phyloP scores from a whole-genome alignment of 2,329 filamentous ascomycete species.

The Cordyceps pruinosa region DNA sequence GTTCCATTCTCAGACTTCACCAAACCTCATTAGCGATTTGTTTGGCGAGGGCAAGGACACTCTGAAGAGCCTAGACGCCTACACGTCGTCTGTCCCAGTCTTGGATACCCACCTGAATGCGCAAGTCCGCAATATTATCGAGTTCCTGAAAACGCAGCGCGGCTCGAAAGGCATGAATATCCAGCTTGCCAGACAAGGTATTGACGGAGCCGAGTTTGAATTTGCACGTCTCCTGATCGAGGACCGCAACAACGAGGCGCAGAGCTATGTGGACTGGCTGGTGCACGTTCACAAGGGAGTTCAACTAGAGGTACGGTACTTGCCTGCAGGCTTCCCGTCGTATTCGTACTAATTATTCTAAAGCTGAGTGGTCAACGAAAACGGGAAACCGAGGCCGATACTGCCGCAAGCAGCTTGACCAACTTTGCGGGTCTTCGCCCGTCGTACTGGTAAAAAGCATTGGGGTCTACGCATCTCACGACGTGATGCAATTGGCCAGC shows the following conservation, averaged over 20 bases:
- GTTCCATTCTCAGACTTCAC: conserved; percentile 87
- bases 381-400: conserved; percentile 52
- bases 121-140: conserved; percentile 87
- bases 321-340: no score
- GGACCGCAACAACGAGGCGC: conserved; percentile 94
- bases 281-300: conserved; percentile 92
- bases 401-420: conserved; percentile 37
- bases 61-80: conserved; percentile 73
- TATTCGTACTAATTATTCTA: conserved; percentile 6
- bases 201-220: conserved; percentile 94
- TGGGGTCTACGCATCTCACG: background rate
- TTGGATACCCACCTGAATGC: conserved; percentile 90
- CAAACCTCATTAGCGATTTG: conserved; percentile 82
- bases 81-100: conserved; percentile 70
- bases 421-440: conserved; percentile 54
- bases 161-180: conserved; percentile 84
- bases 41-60: conserved; percentile 68
- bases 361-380: conserved; percentile 65
- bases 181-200: conserved; percentile 83
- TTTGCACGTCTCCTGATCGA: conserved; percentile 88
- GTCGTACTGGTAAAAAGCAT: conserved; percentile 52
- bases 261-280: conserved; percentile 97
- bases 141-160: conserved; percentile 73
- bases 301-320: conserved; percentile 66
- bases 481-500: conserved; percentile 5